Base-by-base conservation (phyloP, 1,284 basidiomycete species). In the Moesziomyces parantarcticus region DNA sequence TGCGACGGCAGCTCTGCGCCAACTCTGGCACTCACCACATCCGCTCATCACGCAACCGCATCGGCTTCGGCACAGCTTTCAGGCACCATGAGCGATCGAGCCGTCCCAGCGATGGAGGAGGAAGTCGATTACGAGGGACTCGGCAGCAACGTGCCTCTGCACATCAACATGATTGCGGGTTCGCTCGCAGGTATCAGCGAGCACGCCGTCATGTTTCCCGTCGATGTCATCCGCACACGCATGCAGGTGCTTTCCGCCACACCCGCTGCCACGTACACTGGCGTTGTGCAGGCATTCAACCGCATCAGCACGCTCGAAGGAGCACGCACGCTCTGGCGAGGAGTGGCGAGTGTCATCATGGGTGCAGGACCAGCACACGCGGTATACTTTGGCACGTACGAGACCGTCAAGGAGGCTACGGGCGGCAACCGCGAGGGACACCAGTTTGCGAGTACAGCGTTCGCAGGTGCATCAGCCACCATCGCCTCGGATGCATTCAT, bases 351-450 rank as follows among this genome's bases (percentile, higher is more conserved):
- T n/a, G 96, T 99, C 36, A 94, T 97, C 77, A 86, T 97, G 74
- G 97, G 97, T 59, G 97, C 97, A 8, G 97, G 97, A 25, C 97
- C 97, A 20, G 97, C 97, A 5, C 97, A 99, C 83, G 97, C 97
- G 7, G 91, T 98, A 41, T 96, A 99, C 85, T 99, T 99, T 84
- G 97, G 96, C 42, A 92, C 91, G 61, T 92, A 99, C 84, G 97
- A 99, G 85, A 90, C 92, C 18, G 89, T 97, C 43, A 96, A 98
- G 85, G 96, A 99, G 81, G 85, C 94, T 26, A 91, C 90, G 48
- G 97, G 96, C 22, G 96, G 95, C 3, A 93, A 94, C 82, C 87
- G 88, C 44, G 87, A 86, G 43, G 92, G 92, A 25, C 92, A 92
- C 81, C 92, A 93, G 76, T 92, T 91, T 87, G 47, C 91, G 90